Evolutionary conservation across 2,329 filamentous ascomycete genomes (phyloP).

Genomic region (Mariannaea sp.): DNA sequence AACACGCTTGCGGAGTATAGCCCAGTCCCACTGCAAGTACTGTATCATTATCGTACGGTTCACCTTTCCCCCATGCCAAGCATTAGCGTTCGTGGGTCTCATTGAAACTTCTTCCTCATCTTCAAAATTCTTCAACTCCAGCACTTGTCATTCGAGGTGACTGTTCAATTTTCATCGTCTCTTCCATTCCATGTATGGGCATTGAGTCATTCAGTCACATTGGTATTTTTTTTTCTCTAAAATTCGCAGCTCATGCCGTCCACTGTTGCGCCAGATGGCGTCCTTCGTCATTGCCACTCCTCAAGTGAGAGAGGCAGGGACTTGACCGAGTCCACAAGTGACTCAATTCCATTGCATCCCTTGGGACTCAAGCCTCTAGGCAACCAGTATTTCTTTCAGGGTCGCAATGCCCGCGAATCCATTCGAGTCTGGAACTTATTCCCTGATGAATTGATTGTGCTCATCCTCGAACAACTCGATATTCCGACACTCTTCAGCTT

Average conservation of each 20-base stretch:
- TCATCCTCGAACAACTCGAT: slow-evolving; percentile 77
- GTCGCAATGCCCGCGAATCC: slow-evolving; percentile 67
- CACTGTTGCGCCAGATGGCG: slow-evolving; percentile 16
- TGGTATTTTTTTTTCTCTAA: not conserved
- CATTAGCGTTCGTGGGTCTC: slow-evolving; percentile 7
- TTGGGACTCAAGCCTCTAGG: slow-evolving; percentile 85
- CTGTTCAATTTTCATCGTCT: not conserved
- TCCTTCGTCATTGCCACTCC: slow-evolving; percentile 19
- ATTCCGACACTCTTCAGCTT: slow-evolving; percentile 64
- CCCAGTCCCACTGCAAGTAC: slow-evolving; percentile 7
- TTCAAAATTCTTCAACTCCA: not conserved
- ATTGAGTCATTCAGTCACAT: not conserved
- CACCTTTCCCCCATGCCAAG: slow-evolving; percentile 19
- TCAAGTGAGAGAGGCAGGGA: slow-evolving; percentile 32
- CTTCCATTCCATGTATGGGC: not conserved
- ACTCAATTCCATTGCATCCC: slow-evolving; percentile 75
- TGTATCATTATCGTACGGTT: slow-evolving; percentile 19
- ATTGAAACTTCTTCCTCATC: not conserved
- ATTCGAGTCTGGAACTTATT: slow-evolving; percentile 70
- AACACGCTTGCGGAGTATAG: slow-evolving; percentile 6
- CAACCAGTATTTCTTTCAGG: slow-evolving; percentile 73
- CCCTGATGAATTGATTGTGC: slow-evolving; percentile 80
- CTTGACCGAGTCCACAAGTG: slow-evolving; percentile 37
- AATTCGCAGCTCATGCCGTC: slow-evolving; percentile 28
- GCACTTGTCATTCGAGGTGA: not conserved